These are phyloP conservation scores for Crithidia brevicula DNA, from an alignment of 208 protist genomes.

Conservation along the genomic window DNA sequence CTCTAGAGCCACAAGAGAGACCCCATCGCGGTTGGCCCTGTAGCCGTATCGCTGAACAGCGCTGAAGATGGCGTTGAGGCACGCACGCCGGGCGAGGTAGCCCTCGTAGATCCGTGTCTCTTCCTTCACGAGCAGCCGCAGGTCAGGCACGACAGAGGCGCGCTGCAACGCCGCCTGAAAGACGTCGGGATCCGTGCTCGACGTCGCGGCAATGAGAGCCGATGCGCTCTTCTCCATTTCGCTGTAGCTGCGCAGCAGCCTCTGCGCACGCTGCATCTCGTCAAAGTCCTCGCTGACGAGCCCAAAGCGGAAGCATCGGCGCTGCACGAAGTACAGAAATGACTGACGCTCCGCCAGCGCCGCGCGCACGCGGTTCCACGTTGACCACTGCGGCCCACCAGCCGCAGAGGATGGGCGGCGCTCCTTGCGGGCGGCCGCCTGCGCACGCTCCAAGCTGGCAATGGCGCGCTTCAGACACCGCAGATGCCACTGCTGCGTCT, in stretches of 20 bases:
- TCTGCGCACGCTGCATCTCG: conserved; percentile 50
- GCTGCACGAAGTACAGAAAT: conserved; percentile 53
- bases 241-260: conserved; percentile 40
- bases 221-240: conserved; percentile 32
- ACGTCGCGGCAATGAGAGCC: conserved; percentile 20
- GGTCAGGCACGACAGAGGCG: conserved; percentile 12
- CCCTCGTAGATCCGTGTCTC: conserved; percentile 12
- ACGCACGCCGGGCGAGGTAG: conserved; percentile 19
- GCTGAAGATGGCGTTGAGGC: conserved; percentile 11
- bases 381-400: conserved; percentile 4
- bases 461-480: conserved; percentile 46
- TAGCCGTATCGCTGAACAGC: conserved; percentile 14
- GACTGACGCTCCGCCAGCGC: conserved; percentile 41
- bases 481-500: conserved; percentile 46
- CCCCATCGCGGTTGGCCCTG: neutral
- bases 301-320: conserved; percentile 57
- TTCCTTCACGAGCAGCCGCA: conserved; percentile 24
- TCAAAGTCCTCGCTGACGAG: conserved; percentile 35
- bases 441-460: conserved; percentile 31
- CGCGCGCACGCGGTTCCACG: conserved; percentile 36
- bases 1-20: conserved; percentile 8
- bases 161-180: conserved; percentile 30
- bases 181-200: conserved; percentile 12
- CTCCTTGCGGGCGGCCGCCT: conserved; percentile 18
- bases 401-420: conserved; percentile 7